A percentile compares a stretch with the other conserved stretches of the same genome.
phyloP scores from a whole-genome alignment of 352 stramenopile species.

The Phytophthora hybrid region DNA sequence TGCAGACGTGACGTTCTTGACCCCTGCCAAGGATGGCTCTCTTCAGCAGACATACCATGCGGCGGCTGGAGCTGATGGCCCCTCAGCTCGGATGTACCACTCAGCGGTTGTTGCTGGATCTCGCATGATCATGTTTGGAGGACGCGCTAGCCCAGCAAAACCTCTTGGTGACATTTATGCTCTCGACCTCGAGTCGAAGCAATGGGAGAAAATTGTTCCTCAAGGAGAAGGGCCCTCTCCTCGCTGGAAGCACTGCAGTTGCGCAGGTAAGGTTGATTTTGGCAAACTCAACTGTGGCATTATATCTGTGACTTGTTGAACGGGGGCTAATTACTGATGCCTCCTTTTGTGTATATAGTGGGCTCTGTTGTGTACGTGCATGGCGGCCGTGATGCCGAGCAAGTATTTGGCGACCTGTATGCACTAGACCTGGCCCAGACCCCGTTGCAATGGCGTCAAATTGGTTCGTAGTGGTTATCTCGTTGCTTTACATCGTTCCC shows the following conservation, averaged over 20 bases:
- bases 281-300: not conserved
- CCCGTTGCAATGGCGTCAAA: conserved; percentile 53
- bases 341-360: conserved; percentile 41
- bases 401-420: conserved; percentile 77
- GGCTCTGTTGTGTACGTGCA: conserved; percentile 74
- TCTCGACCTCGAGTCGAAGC: conserved; percentile 58
- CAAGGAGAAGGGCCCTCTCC: conserved; percentile 48
- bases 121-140: conserved; percentile 85
- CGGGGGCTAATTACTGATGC: not conserved
- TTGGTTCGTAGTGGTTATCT: conserved; percentile 41
- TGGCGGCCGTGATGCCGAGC: conserved; percentile 72
- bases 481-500: not conserved
- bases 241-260: conserved; percentile 81
- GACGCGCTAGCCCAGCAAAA: conserved; percentile 73
- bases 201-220: conserved; percentile 49
- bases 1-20: conserved; percentile 55
- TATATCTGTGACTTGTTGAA: not conserved
- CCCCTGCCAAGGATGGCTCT: conserved; percentile 23
- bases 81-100: conserved; percentile 80
- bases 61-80: conserved; percentile 22
- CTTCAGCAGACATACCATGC: conserved; percentile 46
- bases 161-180: conserved; percentile 72
- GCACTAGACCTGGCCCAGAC: conserved; percentile 60
- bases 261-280: conserved; percentile 53
- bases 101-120: conserved; percentile 59